Evolutionary conservation across 257 asterid species (phyloP).

Genomic region (Ilex asprella): DNA sequence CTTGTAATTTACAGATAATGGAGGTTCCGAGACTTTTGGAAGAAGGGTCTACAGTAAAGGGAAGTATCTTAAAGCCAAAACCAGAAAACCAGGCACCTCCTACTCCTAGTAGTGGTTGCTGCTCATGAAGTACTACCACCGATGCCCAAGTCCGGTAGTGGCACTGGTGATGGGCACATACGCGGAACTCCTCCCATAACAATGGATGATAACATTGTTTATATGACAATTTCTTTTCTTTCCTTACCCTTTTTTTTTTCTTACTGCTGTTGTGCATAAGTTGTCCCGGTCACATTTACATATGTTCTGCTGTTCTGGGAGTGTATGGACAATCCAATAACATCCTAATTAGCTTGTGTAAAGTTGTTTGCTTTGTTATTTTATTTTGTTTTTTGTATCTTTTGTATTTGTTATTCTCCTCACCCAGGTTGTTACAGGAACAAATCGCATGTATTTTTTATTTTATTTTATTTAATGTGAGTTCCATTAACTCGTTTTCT

Average conservation of each 20-base stretch:
- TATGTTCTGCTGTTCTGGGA: neutral
- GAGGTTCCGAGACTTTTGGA: slow-evolving; percentile 85
- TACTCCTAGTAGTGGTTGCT: slow-evolving; percentile 45
- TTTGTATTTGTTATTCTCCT: no score
- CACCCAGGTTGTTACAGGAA: no score
- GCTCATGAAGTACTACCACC: slow-evolving; percentile 37
- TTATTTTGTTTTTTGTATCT: no score
- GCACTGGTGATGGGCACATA: no score
- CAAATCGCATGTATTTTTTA: no score
- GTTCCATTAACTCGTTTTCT: no score
- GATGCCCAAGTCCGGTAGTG: no score
- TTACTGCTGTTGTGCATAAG: no score
- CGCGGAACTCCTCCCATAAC: neutral
- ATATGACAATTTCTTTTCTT: neutral
- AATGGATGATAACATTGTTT: neutral
- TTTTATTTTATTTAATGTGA: no score
- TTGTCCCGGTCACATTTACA: no score
- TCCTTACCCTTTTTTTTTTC: no score
- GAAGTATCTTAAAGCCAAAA: slow-evolving; percentile 71
- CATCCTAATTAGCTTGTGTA: neutral
- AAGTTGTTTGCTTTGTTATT: neutral
- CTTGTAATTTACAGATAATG: slow-evolving; percentile 55
- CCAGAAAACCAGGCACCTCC: slow-evolving; percentile 56
- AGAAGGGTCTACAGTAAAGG: slow-evolving; percentile 78
- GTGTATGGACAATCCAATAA: neutral